A percentile compares a stretch with the other conserved stretches of the same genome.
These are phyloP conservation scores for Globisporangium solare DNA, from an alignment of 352 stramenopile species.

Conservation along the genomic window DNA sequence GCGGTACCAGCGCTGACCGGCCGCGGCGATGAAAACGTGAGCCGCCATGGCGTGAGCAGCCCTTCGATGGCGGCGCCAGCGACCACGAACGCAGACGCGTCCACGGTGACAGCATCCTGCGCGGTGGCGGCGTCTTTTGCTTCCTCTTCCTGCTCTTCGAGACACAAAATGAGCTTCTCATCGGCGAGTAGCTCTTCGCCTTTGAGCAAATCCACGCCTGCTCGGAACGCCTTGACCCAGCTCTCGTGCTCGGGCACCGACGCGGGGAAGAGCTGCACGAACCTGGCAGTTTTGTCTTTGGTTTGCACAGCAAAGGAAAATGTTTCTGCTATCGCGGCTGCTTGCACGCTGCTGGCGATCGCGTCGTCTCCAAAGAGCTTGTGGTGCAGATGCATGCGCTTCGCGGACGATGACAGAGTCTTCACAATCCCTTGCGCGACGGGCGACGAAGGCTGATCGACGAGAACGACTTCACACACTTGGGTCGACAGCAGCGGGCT, in stretches of 20 bases:
- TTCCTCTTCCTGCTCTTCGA: constrained; percentile 26
- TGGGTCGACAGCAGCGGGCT: constrained; percentile 20
- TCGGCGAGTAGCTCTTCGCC: constrained; percentile 48
- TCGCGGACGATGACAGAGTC: constrained; percentile 3
- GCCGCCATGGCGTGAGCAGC: constrained; percentile 34
- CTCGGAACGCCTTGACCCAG: constrained; percentile 35
- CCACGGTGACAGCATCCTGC: constrained; percentile 1
- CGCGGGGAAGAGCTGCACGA: constrained; percentile 36
- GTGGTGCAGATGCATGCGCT: constrained; percentile 11
- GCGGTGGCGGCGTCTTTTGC: constrained; percentile 10
- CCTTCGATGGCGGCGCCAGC: constrained; percentile 48
- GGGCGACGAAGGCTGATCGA: neutral
- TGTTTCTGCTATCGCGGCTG: neutral
- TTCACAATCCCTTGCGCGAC: neutral
- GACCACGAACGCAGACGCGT: constrained; percentile 11
- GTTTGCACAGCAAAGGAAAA: constrained; percentile 12
- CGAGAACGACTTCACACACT: constrained; percentile 28
- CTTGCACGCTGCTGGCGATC: neutral
- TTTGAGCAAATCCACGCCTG: constrained; percentile 37
- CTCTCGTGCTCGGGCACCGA: constrained; percentile 30
- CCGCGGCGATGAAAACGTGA: constrained; percentile 5
- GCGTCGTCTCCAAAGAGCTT: constrained; percentile 18
- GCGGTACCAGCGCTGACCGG: constrained; percentile 6
- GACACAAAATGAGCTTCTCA: constrained; percentile 41
- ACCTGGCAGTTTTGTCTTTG: constrained; percentile 12